Evolutionary conservation across 2,329 filamentous ascomycete species (phyloP).

Genomic region (Coleophoma cylindrospora): DNA sequence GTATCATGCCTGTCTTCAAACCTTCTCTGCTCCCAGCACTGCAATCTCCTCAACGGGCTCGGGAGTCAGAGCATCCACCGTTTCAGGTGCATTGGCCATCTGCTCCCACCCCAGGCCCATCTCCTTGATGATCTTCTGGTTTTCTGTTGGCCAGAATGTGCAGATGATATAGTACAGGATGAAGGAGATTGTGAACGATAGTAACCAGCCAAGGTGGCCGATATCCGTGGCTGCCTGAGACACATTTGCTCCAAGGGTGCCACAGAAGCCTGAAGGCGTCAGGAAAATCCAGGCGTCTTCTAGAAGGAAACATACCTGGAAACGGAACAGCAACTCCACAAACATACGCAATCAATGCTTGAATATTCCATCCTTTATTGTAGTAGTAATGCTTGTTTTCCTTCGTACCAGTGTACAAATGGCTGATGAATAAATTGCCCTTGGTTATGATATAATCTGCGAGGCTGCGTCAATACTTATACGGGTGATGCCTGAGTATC

Average conservation of each 20-base stretch:
- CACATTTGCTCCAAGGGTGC: conserved; percentile 19
- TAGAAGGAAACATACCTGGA: conserved; percentile 8
- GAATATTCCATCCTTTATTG: conserved; percentile 20
- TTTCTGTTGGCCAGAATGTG: conserved; percentile 25
- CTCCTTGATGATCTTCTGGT: conserved; percentile 21
- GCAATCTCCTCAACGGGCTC: no score
- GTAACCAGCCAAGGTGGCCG: conserved; percentile 22
- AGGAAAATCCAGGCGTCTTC: no score
- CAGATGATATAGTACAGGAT: conserved; percentile 24
- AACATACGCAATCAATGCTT: conserved; percentile 22
- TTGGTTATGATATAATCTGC: conserved; percentile 25
- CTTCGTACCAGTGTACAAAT: conserved; percentile 17
- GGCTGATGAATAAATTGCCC: conserved; percentile 19
- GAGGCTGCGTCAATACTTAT: no score
- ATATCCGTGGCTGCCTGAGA: conserved; percentile 18
- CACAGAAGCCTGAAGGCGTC: conserved; percentile 9
- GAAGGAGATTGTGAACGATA: conserved; percentile 20
- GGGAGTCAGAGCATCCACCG: no score
- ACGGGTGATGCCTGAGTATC: no score
- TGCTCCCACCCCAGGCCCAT: conserved; percentile 13
- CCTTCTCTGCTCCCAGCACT: no score
- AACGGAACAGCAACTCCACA: conserved; percentile 21
- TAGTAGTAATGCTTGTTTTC: conserved; percentile 22
- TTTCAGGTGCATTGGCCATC: background rate
- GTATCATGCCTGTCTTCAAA: no score